Conservation (phyloP, 106 monocot species). For the Apostasia shenzhenica region DNA sequence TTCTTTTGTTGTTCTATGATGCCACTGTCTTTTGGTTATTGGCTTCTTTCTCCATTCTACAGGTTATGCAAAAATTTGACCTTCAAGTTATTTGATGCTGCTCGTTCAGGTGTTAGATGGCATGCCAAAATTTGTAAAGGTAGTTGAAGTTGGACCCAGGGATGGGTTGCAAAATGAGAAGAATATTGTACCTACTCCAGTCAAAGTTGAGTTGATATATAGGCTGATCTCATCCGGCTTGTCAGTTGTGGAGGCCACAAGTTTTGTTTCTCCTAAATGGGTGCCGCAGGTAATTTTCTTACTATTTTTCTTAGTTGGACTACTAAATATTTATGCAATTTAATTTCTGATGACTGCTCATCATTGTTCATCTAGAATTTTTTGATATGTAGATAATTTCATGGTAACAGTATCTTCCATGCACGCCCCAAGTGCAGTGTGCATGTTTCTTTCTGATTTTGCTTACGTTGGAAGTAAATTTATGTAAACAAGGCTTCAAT, state of each 20-base stretch:
- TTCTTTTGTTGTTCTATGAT: background rate
- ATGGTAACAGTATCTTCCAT: background rate
- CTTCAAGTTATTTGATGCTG: background rate
- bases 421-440: background rate
- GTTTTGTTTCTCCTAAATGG: slow-evolving; percentile 99
- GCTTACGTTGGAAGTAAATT: background rate
- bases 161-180: slow-evolving; percentile 99
- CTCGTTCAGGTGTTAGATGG: slow-evolving; percentile 49
- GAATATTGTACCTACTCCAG: slow-evolving; percentile 58
- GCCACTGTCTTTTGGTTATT: background rate
- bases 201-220: slow-evolving; percentile 85
- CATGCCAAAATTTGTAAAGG: slow-evolving; percentile 78
- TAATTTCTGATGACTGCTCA: no score
- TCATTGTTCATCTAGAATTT: no score
- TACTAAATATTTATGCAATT: background rate
- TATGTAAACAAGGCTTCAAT: background rate
- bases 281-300: slow-evolving; percentile 63
- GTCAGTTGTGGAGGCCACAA: slow-evolving; percentile 86
- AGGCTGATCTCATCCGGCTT: slow-evolving; percentile 63
- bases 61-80: background rate
- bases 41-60: background rate
- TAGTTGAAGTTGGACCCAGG: slow-evolving; percentile 96
- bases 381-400: background rate
- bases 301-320: background rate
- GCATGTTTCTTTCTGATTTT: background rate